Conservation (phyloP, 495 filamentous ascomycete species). For the Penicillium manginii region DNA sequence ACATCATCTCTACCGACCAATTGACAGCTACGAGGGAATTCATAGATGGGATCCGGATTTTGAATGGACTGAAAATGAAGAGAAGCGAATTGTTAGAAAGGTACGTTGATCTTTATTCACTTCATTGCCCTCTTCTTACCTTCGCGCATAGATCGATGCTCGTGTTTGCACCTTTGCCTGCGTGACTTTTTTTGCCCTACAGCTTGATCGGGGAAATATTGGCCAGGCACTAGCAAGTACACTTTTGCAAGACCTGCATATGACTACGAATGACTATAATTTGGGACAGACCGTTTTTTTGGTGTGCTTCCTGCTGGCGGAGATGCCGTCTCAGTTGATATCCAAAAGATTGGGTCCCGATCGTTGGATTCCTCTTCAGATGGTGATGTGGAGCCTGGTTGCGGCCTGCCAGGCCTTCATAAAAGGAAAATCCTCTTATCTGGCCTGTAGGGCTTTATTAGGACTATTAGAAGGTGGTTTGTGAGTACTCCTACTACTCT, state of each 20-base stretch:
- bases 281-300: slow-evolving; percentile 27
- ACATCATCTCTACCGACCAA: slow-evolving; percentile 47
- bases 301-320: slow-evolving; percentile 15
- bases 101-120: neutral
- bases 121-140: neutral
- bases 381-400: slow-evolving; percentile 34
- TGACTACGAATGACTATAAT: slow-evolving; percentile 51
- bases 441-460: slow-evolving; percentile 62
- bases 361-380: slow-evolving; percentile 37
- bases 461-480: slow-evolving; percentile 67
- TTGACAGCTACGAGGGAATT: slow-evolving; percentile 57
- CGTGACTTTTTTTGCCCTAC: slow-evolving; percentile 74
- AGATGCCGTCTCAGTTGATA: slow-evolving; percentile 37
- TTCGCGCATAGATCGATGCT: slow-evolving; percentile 41
- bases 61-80: slow-evolving; percentile 64
- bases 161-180: slow-evolving; percentile 62
- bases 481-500: slow-evolving; percentile 3
- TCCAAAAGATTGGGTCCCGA: slow-evolving; percentile 22
- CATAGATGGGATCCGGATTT: slow-evolving; percentile 69
- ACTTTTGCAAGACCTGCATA: slow-evolving; percentile 54
- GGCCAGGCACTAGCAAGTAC: slow-evolving; percentile 43
- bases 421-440: slow-evolving; percentile 60
- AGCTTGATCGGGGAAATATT: slow-evolving; percentile 65
- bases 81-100: slow-evolving; percentile 40
- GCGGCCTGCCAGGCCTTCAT: slow-evolving; percentile 33